Evolutionary conservation across 78 protist genomes (phyloP), one percentile per base, ranked within the genome.

Genomic region (Guillardia theta): DNA sequence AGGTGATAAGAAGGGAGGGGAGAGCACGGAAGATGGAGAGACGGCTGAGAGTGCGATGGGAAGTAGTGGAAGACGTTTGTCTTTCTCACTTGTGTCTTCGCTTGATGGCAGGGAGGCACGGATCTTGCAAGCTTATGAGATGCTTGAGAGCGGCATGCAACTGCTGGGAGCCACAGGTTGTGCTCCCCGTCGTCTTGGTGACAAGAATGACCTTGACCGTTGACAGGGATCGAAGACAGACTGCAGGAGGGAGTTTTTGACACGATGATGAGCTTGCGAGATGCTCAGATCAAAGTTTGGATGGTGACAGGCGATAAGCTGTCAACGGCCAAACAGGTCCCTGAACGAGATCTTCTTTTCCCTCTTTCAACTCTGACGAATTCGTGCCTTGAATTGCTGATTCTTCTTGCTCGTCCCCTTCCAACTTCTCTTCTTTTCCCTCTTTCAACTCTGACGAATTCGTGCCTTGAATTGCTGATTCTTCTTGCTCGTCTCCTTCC

Each of bases 251-350:
- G 96, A 43, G 99, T 98, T 8, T 96, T 98, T 5, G 94, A 80
- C 1, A 93, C 93, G 15, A 80, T 96, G 47, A 6, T 43, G 50
- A 47, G 21, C 45, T 15, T 96, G 92, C 44, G n/a, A n/a, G 39
- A 37, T 6, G 95, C 94, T 0, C 95, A 94, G 27, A 77, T 77
- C 43, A 41, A 96, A 58, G 94, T 98, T n/a, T 99, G 99, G 99
- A 97, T 99, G 88, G 94, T 99, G 64, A 99, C 99, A 33, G 99
- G 99, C 48, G 99, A 99, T 96, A 98, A 98, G 96, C 98, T 24
- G 36, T 70, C 83, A 3, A 70, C 83, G 0, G 83, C 83, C 41
- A 12, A 22, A 22, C 83, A 70, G 83, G 83, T 70, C 41, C 6
- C 70, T 24, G 39, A 15, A 50, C 58, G 30, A 10, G 30, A 10